Base-by-base conservation (phyloP, 108 stramenopile species). In the Cyclostephanos tholiformis region DNA sequence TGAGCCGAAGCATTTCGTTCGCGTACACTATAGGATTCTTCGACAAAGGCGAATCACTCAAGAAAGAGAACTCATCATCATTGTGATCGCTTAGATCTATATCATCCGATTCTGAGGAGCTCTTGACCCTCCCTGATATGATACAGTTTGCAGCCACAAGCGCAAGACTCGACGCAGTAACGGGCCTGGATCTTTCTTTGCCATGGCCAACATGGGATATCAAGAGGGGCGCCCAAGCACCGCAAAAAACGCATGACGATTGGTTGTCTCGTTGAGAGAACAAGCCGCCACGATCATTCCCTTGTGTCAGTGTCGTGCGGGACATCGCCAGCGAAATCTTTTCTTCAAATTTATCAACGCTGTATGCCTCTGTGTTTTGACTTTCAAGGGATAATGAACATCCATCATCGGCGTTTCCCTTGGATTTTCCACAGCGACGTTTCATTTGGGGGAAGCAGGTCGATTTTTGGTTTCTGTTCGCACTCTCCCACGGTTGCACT, bases 1-100 rank as follows among this genome's bases (percentile, higher is more conserved):
- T 89, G 36, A 80, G 74, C 11, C 81, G 76, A 17, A 95, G 66
- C 71, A 89, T 67, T 49, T 75, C 76, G 64, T 92, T 95, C 3
- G 88, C 88, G 17, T 62, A 55, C 0, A 91, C 25, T 20, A 92
- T 77, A 20, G 91, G 90, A 81, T 95, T 92, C 52, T 70, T 25
- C 0, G 71, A 49, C 25, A 63, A 23, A 17, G 48, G 6, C 19
- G 43, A 50, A 50, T 74, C 56, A 53, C 46, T 49, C 22, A n/a
- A 1, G 22, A 62, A 41, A 23, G 26, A 6, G 3, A 56, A 35
- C 26, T 78, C 71, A 25, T 73, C 68, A 44, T 67, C 64, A 29
- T 79, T 63, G 20, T 82, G 74, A 11, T 86, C 87, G 12, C 73
- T 61, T 58, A 61, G 32, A 23, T 75, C 69, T 11, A 63, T 76